These are phyloP conservation scores for Xylaria castorea DNA, from an alignment of 495 filamentous ascomycete species.

Conservation along the genomic window DNA sequence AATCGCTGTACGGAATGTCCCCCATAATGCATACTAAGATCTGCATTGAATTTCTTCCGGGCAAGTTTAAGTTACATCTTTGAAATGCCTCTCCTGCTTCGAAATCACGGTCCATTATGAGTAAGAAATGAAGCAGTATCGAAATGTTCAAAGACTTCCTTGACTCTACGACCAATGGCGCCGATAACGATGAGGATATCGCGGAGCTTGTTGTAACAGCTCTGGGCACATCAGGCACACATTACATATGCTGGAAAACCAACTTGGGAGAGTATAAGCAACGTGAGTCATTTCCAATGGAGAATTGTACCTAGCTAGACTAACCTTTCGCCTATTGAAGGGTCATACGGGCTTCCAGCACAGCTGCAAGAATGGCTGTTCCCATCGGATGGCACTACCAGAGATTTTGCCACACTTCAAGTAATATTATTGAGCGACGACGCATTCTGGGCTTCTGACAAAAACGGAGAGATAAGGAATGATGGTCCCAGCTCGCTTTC, in stretches of 20 bases:
- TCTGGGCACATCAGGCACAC: slow-evolving; percentile 36
- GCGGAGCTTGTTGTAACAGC: slow-evolving; percentile 40
- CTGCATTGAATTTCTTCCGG: slow-evolving; percentile 26
- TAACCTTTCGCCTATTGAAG: slow-evolving; percentile 30
- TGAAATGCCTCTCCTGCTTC: neutral
- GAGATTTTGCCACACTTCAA: slow-evolving; percentile 49
- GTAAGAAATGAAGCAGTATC: slow-evolving; percentile 5
- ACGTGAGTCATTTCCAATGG: slow-evolving; percentile 27
- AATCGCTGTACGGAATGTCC: neutral
- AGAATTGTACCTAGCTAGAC: neutral
- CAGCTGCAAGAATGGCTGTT: slow-evolving; percentile 48
- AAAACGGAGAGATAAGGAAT: slow-evolving; percentile 46
- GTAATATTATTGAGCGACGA: slow-evolving; percentile 51
- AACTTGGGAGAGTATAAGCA: slow-evolving; percentile 37
- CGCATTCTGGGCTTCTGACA: slow-evolving; percentile 51
- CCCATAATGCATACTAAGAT: slow-evolving; percentile 33
- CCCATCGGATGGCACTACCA: slow-evolving; percentile 43
- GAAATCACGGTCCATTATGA: neutral
- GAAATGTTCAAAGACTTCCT: slow-evolving; percentile 37
- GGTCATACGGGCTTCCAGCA: slow-evolving; percentile 48
- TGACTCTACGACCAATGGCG: slow-evolving; percentile 32
- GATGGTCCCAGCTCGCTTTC: slow-evolving; percentile 29
- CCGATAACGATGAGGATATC: slow-evolving; percentile 34
- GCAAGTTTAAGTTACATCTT: neutral
- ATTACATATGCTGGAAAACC: slow-evolving; percentile 43